Conservation (phyloP, 176 grass and related monocot genomes). For the Saccharum officinarum region DNA sequence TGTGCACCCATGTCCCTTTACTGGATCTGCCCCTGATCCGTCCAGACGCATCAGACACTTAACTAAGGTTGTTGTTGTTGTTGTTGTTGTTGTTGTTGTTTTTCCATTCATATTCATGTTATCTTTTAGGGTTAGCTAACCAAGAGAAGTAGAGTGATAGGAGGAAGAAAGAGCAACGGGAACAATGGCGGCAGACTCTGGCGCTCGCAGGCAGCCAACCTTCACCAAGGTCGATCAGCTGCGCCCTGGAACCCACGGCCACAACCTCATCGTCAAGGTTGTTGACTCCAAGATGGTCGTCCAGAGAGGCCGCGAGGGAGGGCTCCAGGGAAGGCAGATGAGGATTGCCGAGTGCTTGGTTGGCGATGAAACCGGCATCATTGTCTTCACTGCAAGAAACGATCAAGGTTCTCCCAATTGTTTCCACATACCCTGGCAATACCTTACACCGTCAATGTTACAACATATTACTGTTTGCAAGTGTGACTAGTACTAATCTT, state of each 20-base stretch:
- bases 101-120: not conserved
- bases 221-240: conserved; percentile 77
- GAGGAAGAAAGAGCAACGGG: not conserved
- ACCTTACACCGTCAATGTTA: not conserved
- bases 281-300: conserved; percentile 72
- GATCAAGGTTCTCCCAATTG: conserved; percentile 55
- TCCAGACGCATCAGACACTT: not conserved
- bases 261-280: conserved; percentile 63
- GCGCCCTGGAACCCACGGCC: conserved; percentile 57
- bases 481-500: not conserved
- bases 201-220: conserved; percentile 53
- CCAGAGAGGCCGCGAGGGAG: conserved; percentile 54
- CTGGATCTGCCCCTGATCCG: not conserved
- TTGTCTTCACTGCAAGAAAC: conserved; percentile 81
- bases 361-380: conserved; percentile 74
- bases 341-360: conserved; percentile 80
- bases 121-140: not conserved
- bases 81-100: no score
- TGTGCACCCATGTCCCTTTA: no score
- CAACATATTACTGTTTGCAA: not conserved
- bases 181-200: conserved; percentile 41
- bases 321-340: conserved; percentile 52
- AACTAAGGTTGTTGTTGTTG: not conserved
- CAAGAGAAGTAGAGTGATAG: not conserved
- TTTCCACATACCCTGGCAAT: not conserved